phyloP scores from a whole-genome alignment of 2,329 filamentous ascomycete genomes.

The Fusarium tanahbumbuense region DNA sequence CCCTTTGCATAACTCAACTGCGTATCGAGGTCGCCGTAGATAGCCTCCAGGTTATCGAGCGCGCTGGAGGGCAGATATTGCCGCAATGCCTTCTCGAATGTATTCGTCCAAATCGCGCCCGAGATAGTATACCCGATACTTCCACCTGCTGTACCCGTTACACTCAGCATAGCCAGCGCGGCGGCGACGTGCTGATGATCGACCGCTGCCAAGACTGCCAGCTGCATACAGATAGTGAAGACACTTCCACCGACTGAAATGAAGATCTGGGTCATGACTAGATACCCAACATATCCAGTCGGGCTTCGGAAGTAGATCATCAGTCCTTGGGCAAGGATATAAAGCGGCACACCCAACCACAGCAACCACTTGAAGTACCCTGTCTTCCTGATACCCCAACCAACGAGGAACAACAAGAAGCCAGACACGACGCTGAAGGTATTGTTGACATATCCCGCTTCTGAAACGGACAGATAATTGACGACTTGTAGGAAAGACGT shows the following conservation, averaged over 20 bases:
- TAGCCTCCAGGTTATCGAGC: background rate
- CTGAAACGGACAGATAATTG: conserved; percentile 54
- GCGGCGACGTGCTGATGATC: conserved; percentile 66
- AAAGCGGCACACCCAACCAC: conserved; percentile 60
- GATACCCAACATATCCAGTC: conserved; percentile 58
- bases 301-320: conserved; percentile 53
- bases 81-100: conserved; percentile 41
- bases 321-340: conserved; percentile 62
- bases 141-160: conserved; percentile 57
- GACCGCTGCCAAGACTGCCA: conserved; percentile 67
- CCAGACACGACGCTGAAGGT: conserved; percentile 64
- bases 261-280: conserved; percentile 65
- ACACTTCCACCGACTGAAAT: conserved; percentile 65
- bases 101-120: conserved; percentile 57
- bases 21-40: conserved; percentile 5
- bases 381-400: conserved; percentile 57
- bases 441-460: conserved; percentile 60
- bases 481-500: conserved; percentile 68
- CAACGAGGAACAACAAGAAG: conserved; percentile 61
- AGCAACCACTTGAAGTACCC: conserved; percentile 63
- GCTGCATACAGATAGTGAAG: conserved; percentile 65
- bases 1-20: conserved; percentile 17
- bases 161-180: conserved; percentile 57
- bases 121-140: conserved; percentile 59
- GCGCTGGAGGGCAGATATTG: background rate